These are phyloP conservation scores for Spergularia azorica DNA, from an alignment of 179 eudicot species.

Conservation along the genomic window DNA sequence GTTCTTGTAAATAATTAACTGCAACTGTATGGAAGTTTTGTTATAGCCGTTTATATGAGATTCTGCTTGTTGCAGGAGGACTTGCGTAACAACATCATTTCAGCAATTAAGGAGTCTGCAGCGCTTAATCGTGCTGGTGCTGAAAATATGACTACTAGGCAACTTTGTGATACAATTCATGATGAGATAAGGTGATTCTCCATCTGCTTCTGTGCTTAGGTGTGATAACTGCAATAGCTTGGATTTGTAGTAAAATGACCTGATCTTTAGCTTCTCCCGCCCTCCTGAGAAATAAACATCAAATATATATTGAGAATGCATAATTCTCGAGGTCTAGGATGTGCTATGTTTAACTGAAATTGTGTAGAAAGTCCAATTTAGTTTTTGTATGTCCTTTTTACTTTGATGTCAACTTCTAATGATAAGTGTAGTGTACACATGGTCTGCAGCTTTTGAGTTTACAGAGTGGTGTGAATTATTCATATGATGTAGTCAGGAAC, in stretches of 20 bases:
- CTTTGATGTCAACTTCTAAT: neutral
- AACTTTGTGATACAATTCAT: slow-evolving; percentile 87
- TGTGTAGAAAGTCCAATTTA: neutral
- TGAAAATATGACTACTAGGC: slow-evolving; percentile 71
- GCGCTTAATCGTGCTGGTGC: slow-evolving; percentile 69
- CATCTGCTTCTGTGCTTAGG: neutral
- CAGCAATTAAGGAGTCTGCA: slow-evolving; percentile 68
- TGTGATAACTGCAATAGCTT: neutral
- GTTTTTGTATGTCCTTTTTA: neutral
- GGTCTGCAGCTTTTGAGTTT: neutral
- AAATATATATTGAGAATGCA: neutral
- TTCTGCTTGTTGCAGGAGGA: slow-evolving; percentile 56
- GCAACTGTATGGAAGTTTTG: too few species aligned
- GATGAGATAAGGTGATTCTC: slow-evolving; percentile 71
- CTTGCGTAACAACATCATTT: slow-evolving; percentile 59
- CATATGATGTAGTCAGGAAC: neutral
- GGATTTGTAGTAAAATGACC: neutral
- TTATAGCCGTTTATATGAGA: too few species aligned
- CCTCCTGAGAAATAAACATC: neutral
- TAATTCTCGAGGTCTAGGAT: neutral
- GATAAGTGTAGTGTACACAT: neutral
- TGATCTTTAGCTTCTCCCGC: neutral
- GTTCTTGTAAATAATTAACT: too few species aligned
- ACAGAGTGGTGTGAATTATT: neutral
- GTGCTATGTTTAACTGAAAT: neutral